phyloP scores from a whole-genome alignment of 192 early-diverging fungal species.

The Piromyces finnis region DNA sequence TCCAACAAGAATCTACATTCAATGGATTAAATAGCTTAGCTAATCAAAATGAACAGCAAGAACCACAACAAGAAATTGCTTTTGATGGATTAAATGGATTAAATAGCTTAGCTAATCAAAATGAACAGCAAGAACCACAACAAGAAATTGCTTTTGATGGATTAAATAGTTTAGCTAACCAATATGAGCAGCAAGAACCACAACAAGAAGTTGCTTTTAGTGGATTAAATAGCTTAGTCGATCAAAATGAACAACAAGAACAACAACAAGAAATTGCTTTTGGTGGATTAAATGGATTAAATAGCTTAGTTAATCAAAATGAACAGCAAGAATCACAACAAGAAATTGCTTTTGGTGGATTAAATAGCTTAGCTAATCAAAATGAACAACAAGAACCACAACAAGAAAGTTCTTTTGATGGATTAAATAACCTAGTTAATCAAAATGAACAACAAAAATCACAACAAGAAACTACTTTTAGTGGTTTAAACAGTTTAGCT shows the following conservation, averaged over 20 bases:
- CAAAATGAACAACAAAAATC: no score
- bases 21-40: no score
- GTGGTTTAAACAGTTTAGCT: no score
- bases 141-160: background rate
- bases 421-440: background rate
- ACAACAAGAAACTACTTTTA: no score
- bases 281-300: background rate
- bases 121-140: no score
- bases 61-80: no score
- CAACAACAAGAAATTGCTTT: background rate
- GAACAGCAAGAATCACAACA: background rate
- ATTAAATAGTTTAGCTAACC: background rate
- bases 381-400: background rate
- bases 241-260: no score
- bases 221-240: background rate
- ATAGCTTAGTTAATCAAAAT: background rate
- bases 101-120: no score
- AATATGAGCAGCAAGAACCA: background rate
- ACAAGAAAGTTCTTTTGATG: background rate
- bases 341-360: background rate
- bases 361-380: background rate
- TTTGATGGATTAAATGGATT: no score
- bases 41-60: no score
- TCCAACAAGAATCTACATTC: no score
- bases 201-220: background rate